Conservation (phyloP, 2,329 filamentous ascomycete species). For the Endocalyx cinctus region DNA sequence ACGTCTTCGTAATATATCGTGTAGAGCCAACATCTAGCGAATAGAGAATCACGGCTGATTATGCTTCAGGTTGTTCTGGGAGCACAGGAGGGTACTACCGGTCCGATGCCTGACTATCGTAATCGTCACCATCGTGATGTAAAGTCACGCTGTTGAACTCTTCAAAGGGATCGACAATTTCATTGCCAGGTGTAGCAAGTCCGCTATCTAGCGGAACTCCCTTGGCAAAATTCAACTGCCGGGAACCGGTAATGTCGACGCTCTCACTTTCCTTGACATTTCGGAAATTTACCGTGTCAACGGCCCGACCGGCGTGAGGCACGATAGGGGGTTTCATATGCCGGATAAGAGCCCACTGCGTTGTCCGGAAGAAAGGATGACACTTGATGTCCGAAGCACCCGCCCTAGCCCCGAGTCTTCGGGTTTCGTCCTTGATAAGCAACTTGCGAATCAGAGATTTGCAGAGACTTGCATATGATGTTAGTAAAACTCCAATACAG, state of each 20-base stretch:
- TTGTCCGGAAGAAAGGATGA: constrained; percentile 93
- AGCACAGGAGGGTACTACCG: too few species aligned
- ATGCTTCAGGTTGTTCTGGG: too few species aligned
- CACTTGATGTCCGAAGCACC: constrained; percentile 95
- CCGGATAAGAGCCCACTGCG: constrained; percentile 93
- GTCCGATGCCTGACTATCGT: constrained; percentile 31
- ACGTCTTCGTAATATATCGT: too few species aligned
- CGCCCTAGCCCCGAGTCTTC: constrained; percentile 85
- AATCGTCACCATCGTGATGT: constrained; percentile 89
- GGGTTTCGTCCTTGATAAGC: constrained; percentile 95
- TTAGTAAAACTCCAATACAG: constrained; percentile 10
- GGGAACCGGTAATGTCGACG: constrained; percentile 72
- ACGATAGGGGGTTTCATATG: constrained; percentile 98
- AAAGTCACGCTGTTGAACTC: constrained; percentile 98
- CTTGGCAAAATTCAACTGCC: constrained; percentile 51
- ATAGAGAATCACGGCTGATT: too few species aligned
- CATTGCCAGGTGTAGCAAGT: constrained; percentile 76
- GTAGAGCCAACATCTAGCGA: too few species aligned
- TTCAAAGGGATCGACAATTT: constrained; percentile 86
- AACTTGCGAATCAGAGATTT: constrained; percentile 96
- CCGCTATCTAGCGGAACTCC: constrained; percentile 85
- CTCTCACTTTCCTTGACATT: constrained; percentile 97
- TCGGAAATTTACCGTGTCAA: constrained; percentile 95
- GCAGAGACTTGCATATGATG: constrained; percentile 62
- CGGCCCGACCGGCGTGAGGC: constrained; percentile 80